Evolutionary conservation across 148 eudicot species (phyloP), one percentile per base, ranked within the genome.

Genomic region (Amaranthus hypochondriacus): DNA sequence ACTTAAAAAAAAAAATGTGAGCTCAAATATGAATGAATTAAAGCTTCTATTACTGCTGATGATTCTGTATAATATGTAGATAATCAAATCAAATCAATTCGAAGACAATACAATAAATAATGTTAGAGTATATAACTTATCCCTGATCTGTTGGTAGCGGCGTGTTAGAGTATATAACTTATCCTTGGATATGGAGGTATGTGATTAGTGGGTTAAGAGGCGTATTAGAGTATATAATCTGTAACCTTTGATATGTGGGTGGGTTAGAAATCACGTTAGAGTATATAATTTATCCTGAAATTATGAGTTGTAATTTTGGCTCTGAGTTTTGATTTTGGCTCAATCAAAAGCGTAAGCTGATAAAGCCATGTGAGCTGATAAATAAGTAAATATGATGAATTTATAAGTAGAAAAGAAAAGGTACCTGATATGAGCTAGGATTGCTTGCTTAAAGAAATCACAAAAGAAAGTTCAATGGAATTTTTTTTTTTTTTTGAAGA

Each of bases 361-460:
- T 28, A 28, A 28, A 28, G 1, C 39, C 39, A 28, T 0, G 39
- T 28, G 39, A 50, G 46, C 46, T 6, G 43, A 56, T n/a, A 52
- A 63, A 43, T 5, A 9, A 62, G 46, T 1, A 43, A 59, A 51
- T 59, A 7, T 51, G 28, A 55, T 18, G 55, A 8, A 69, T 5
- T 0, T 21, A 69, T 39, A 54, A 2, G n/a, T 7, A 18, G 48
- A 67, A 13, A 65, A 51, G 8, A 50, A 56, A 64, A 47, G 2
- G 42, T 73, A 72, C 76, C 68, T 58, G 62, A 78, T 68, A 73
- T 60, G 62, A 65, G 51, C 39, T 28, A 28, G 39, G 39, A 28
- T 28, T 28, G 49, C 7, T 63, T 62, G 28, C 57, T 64, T 63
- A 64, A 43, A n/a, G 70, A 9, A 66, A 43, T 14, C 1, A 57